Evolutionary conservation across 148 eudicot species (phyloP).

Genomic region (Chenopodium album): DNA sequence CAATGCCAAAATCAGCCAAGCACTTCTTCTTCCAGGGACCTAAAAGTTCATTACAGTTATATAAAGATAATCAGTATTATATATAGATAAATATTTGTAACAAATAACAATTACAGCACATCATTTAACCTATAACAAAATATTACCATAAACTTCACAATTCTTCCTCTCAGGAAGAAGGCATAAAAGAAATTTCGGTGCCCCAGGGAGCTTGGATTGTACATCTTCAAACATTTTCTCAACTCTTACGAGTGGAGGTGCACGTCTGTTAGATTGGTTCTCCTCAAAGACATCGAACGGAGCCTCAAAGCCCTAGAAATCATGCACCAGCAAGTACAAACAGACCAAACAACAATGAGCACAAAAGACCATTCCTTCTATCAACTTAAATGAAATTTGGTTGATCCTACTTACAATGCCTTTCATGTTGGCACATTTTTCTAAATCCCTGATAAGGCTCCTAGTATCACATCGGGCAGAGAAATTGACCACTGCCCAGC

Average conservation of each 20-base stretch:
- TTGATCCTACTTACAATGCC: slow-evolving; percentile 66
- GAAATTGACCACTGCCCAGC: slow-evolving; percentile 86
- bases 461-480: slow-evolving; percentile 75
- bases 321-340: neutral
- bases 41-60: slow-evolving; percentile 13
- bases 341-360: neutral
- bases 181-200: slow-evolving; percentile 82
- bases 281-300: slow-evolving; percentile 86
- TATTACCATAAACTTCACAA: slow-evolving; percentile 71
- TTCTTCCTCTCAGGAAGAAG: slow-evolving; percentile 94
- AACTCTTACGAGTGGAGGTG: slow-evolving; percentile 79
- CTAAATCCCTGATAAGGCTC: slow-evolving; percentile 60
- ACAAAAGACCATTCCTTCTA: neutral
- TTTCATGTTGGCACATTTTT: slow-evolving; percentile 59
- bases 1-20: slow-evolving; percentile 77
- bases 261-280: slow-evolving; percentile 66
- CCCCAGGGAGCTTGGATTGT: slow-evolving; percentile 77
- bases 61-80: no score
- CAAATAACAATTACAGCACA: slow-evolving; percentile 4
- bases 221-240: slow-evolving; percentile 87
- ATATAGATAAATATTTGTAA: no score
- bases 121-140: neutral
- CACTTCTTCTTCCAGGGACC: slow-evolving; percentile 94
- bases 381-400: neutral
- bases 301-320: slow-evolving; percentile 47